Conservation (phyloP, 305 asterid genomes). For the Fraxinus floribunda region DNA sequence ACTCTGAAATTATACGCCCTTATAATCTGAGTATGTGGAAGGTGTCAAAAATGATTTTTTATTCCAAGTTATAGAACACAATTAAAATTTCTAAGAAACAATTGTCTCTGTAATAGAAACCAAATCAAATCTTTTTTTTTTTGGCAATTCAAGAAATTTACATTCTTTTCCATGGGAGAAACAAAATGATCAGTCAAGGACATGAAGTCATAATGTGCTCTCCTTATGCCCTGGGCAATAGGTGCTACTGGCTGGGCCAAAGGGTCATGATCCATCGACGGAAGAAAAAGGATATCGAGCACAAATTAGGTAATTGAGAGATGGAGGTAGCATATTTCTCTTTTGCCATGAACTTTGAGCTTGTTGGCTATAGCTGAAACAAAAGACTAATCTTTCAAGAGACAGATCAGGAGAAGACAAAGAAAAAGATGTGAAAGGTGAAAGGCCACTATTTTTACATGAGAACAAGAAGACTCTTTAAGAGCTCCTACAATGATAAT, state of each 20-base stretch:
- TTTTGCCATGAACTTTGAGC: not conserved
- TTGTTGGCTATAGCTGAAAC: not conserved
- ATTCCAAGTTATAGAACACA: not conserved
- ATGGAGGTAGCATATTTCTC: not conserved
- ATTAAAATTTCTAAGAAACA: not conserved
- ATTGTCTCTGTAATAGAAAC: not conserved
- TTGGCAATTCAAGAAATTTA: not conserved
- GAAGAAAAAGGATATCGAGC: not conserved
- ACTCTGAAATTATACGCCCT: not conserved
- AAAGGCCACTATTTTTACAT: not conserved
- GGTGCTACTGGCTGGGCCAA: not conserved
- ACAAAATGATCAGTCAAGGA: not conserved
- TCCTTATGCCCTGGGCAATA: not conserved
- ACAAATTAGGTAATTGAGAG: not conserved
- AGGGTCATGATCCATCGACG: not conserved
- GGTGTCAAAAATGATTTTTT: not conserved
- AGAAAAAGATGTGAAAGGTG: not conserved
- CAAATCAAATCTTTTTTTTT: not conserved
- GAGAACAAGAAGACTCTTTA: not conserved
- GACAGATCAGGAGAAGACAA: not conserved
- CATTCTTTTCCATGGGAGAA: not conserved
- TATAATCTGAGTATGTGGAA: not conserved
- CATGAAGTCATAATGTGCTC: not conserved
- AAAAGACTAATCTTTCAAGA: not conserved
- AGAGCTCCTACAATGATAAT: not conserved